Conservation (phyloP, 352 stramenopile species). For the Pythium folliculosum region DNA sequence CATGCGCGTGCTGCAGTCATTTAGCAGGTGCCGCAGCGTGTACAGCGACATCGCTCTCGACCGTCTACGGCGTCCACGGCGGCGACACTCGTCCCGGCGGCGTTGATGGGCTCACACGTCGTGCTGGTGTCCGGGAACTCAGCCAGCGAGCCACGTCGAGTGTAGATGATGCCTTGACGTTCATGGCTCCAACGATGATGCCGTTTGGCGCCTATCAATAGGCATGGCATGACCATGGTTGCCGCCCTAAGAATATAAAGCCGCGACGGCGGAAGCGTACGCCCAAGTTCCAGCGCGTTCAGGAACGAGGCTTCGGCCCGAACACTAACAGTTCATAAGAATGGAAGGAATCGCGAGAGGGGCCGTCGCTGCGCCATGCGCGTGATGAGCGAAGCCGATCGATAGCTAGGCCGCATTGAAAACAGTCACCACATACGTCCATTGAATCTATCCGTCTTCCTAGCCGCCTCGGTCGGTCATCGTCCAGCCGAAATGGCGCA, state of each 20-base stretch:
- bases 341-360: too few species aligned
- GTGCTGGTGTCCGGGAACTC: background rate
- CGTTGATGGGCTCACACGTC: background rate
- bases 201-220: slow-evolving; percentile 9
- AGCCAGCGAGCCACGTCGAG: background rate
- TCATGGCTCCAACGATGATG: background rate
- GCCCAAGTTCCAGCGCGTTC: background rate
- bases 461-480: too few species aligned
- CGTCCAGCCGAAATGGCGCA: too few species aligned
- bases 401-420: too few species aligned
- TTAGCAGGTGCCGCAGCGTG: slow-evolving; percentile 73
- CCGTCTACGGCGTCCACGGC: background rate
- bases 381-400: too few species aligned
- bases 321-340: too few species aligned
- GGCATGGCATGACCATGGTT: background rate
- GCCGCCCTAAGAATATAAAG: background rate
- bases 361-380: too few species aligned
- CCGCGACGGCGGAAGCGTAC: background rate
- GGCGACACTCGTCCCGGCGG: background rate
- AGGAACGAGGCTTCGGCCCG: too few species aligned
- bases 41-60: slow-evolving; percentile 60
- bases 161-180: background rate
- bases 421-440: too few species aligned
- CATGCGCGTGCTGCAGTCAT: slow-evolving; percentile 64
- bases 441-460: too few species aligned